Conservation (phyloP, 148 eudicot genomes). For the Chenopodium suecicum region DNA sequence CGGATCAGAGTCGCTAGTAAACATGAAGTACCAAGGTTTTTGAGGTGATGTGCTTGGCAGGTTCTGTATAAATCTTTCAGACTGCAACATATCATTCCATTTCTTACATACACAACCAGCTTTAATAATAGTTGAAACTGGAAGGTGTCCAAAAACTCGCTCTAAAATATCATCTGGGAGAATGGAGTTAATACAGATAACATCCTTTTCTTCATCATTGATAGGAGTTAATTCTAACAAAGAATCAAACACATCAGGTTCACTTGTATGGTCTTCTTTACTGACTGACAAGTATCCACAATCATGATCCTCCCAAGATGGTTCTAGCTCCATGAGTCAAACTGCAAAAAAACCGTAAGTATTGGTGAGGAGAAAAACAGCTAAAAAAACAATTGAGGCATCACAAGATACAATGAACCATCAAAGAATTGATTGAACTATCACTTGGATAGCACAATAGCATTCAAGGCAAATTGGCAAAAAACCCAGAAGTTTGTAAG, state of each 20-base stretch:
- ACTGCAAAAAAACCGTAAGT: neutral
- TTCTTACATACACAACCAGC: constrained; percentile 43
- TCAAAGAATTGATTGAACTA: neutral
- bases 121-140: constrained; percentile 31
- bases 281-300: neutral
- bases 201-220: constrained; percentile 17
- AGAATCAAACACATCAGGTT: neutral
- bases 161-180: constrained; percentile 48
- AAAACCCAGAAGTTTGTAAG: too few species aligned
- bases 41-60: constrained; percentile 6
- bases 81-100: constrained; percentile 38
- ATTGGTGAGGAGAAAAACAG: neutral
- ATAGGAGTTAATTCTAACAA: neutral
- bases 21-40: constrained; percentile 57
- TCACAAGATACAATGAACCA: neutral
- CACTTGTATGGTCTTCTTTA: constrained; percentile 11
- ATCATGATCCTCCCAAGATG: constrained; percentile 16
- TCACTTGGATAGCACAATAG: neutral
- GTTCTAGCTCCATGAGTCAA: constrained; percentile 19
- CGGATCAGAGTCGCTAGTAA: constrained; percentile 31
- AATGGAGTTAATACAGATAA: constrained; percentile 27
- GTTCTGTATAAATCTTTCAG: constrained; percentile 23
- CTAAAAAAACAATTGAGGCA: neutral
- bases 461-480: too few species aligned
- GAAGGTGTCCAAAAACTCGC: constrained; percentile 35